Percentiles rank a stretch among this genome's conserved stretches.
phyloP scores from a whole-genome alignment of 2,329 filamentous ascomycete species.

The Colletotrichum shisoi region DNA sequence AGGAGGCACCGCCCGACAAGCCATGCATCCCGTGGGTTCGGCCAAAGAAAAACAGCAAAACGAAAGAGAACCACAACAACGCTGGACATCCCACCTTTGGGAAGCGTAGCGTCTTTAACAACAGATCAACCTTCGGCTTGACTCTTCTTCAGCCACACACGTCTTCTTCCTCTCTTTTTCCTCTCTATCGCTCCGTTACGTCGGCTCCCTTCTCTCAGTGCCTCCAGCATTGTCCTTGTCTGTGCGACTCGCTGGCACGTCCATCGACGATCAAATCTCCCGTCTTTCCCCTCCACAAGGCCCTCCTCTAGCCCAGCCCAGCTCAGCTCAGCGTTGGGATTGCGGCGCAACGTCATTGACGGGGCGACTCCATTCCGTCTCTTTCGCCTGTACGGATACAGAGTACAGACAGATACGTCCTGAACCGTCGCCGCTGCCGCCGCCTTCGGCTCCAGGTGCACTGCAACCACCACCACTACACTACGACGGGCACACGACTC shows the following conservation, averaged over 20 bases:
- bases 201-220: not conserved
- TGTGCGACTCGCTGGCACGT: constrained; percentile 26
- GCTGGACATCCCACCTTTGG: constrained; percentile 14
- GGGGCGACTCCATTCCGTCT: constrained; percentile 37
- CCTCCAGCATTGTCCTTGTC: constrained; percentile 25
- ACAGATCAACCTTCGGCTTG: not conserved
- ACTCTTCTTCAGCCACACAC: not conserved
- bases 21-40: constrained; percentile 28
- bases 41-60: constrained; percentile 9
- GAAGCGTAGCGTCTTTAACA: not conserved
- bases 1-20: constrained; percentile 33
- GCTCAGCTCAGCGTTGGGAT: constrained; percentile 4
- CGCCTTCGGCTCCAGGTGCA: constrained; percentile 2
- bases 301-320: not conserved
- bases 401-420: constrained; percentile 16
- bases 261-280: constrained; percentile 31
- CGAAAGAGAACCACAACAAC: constrained; percentile 6
- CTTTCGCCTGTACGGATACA: constrained; percentile 27
- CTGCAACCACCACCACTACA: not conserved
- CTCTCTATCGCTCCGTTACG: not conserved
- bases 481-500: constrained; percentile 22
- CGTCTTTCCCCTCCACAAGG: constrained; percentile 4
- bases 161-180: not conserved
- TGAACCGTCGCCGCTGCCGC: constrained; percentile 10
- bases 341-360: constrained; percentile 37